Percentiles rank a stretch among this genome's conserved stretches.
These are phyloP conservation scores for Salix dunnii DNA, from an alignment of 345 rosid species.

Conservation along the genomic window DNA sequence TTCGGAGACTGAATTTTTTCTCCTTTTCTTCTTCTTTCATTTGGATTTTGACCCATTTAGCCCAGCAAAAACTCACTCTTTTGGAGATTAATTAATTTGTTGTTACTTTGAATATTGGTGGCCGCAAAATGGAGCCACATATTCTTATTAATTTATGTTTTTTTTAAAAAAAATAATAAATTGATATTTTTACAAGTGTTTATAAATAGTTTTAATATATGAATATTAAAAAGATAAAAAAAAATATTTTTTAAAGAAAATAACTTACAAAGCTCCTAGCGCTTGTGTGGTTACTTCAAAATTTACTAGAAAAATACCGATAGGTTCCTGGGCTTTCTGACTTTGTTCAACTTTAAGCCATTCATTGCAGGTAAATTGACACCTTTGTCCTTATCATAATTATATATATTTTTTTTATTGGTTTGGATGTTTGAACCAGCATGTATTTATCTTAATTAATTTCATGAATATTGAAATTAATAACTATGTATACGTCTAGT, in stretches of 20 bases:
- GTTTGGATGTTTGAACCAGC: fast-evolving
- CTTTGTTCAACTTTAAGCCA: slow-evolving; percentile 6
- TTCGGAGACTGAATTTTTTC: too few relatives aligned
- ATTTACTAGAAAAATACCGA: not conserved
- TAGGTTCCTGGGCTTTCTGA: slow-evolving; percentile 10
- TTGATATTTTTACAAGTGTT: too few relatives aligned
- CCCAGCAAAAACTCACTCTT: not conserved
- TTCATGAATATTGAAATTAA: too few relatives aligned
- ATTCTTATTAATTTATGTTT: not conserved
- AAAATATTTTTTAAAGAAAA: too few relatives aligned
- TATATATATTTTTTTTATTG: too few relatives aligned
- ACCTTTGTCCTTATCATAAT: not conserved
- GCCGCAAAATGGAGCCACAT: not conserved
- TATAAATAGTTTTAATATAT: not conserved
- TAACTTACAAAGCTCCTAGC: too few relatives aligned
- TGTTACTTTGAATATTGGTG: not conserved
- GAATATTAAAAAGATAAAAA: not conserved
- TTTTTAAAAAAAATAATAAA: too few relatives aligned
- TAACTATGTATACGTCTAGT: too few relatives aligned
- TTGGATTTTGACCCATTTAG: too few relatives aligned
- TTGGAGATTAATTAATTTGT: not conserved
- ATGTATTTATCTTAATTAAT: fast-evolving
- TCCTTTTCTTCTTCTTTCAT: too few relatives aligned
- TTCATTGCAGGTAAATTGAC: slow-evolving; percentile 16
- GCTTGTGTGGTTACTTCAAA: not conserved